phyloP scores from a whole-genome alignment of 352 stramenopile genomes.

The Phytophthora citrophthora region DNA sequence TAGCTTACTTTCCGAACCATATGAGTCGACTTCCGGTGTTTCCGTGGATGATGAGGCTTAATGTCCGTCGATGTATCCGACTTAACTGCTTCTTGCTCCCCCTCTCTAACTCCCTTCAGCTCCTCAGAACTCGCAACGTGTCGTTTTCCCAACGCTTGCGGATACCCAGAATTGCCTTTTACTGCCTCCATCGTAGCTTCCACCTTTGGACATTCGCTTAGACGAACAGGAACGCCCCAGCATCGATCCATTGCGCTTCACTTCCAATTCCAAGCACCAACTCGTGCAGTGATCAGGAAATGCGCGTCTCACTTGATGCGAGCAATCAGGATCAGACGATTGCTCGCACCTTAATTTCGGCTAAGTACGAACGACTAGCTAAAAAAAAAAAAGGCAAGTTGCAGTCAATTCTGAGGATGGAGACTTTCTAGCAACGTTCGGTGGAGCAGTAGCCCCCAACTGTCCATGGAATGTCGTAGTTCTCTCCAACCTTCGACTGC shows the following conservation, averaged over 20 bases:
- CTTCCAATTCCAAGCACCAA: slow-evolving; percentile 2
- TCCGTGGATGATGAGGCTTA: slow-evolving; percentile 11
- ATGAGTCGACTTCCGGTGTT: slow-evolving; percentile 37
- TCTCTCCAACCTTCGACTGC: slow-evolving; percentile 21
- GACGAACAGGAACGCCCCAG: slow-evolving; percentile 2
- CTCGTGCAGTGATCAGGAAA: background rate
- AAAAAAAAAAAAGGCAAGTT: slow-evolving; percentile 16
- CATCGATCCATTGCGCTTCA: slow-evolving; percentile 13
- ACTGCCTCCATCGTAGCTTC: background rate
- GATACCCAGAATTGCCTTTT: background rate
- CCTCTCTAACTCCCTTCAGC: background rate
- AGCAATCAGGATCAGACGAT: slow-evolving; percentile 24
- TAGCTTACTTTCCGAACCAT: slow-evolving; percentile 20
- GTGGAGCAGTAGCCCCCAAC: slow-evolving; percentile 35
- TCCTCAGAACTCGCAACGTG: slow-evolving; percentile 13
- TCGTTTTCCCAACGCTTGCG: slow-evolving; percentile 18
- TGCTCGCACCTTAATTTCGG: background rate
- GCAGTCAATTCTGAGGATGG: slow-evolving; percentile 13
- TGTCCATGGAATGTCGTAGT: slow-evolving; percentile 35
- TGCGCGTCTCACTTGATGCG: slow-evolving; percentile 18
- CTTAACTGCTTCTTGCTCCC: background rate
- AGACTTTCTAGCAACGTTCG: slow-evolving; percentile 34
- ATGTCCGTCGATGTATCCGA: background rate
- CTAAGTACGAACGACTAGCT: slow-evolving; percentile 24
- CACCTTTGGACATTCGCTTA: background rate